A percentile compares a stretch with the other conserved stretches of the same genome.
Evolutionary conservation across 2,329 filamentous ascomycete species (phyloP).

Genomic region (Neophaeococcomyces aloes): DNA sequence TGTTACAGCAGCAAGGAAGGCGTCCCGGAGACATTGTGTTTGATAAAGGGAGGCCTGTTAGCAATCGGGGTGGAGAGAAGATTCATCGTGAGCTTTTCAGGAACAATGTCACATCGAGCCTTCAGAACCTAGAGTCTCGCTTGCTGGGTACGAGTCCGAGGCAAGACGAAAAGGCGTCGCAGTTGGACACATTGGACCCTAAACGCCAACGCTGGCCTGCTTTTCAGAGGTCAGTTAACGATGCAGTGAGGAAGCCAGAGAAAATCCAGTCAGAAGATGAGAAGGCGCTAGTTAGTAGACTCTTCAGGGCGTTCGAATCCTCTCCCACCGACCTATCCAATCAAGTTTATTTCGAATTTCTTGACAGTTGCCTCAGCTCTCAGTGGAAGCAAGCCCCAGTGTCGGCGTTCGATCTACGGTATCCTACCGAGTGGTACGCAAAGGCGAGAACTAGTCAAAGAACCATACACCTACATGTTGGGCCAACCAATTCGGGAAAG

Average conservation of each 20-base stretch:
- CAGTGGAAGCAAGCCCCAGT: conserved; percentile 1
- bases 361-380: conserved; percentile 16
- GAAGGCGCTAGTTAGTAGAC: too few species aligned
- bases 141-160: conserved; percentile 8
- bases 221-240: conserved; percentile 9
- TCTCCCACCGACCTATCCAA: conserved; percentile 9
- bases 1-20: neutral
- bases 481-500: conserved; percentile 95
- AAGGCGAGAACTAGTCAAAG: conserved; percentile 68
- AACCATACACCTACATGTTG: conserved; percentile 83
- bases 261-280: neutral
- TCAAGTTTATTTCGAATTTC: conserved; percentile 17
- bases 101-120: too few species aligned
- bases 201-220: conserved; percentile 8
- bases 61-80: neutral
- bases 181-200: conserved; percentile 14
- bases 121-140: conserved; percentile 9
- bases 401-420: conserved; percentile 45
- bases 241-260: conserved; percentile 1
- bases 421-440: conserved; percentile 86
- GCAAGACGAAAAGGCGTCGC: conserved; percentile 9
- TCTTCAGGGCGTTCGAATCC: neutral
- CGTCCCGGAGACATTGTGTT: neutral
- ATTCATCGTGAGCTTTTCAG: too few species aligned
- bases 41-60: neutral